These are phyloP conservation scores for Gynostemma pentaphyllum DNA, from an alignment of 306 rosid species.

Conservation along the genomic window DNA sequence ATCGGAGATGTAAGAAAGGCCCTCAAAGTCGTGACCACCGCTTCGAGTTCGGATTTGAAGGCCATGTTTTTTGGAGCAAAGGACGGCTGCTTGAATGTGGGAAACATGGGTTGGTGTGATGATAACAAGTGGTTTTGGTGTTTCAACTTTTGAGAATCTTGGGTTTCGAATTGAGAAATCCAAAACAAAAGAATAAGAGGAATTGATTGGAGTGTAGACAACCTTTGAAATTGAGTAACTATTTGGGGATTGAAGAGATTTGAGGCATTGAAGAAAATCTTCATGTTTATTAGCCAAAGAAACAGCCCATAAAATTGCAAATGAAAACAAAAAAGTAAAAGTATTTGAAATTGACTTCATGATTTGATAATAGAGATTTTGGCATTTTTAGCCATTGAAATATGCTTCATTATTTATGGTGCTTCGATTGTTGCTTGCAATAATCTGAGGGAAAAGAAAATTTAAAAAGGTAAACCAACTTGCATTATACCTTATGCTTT, in stretches of 20 bases:
- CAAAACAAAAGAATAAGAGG: not conserved
- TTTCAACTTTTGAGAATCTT: not conserved
- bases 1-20: not conserved
- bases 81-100: not conserved
- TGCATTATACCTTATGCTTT: too few relatives aligned
- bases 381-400: too few relatives aligned
- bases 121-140: not conserved
- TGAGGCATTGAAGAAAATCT: not conserved
- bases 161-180: not conserved
- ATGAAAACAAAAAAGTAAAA: not conserved
- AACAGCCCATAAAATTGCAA: too few relatives aligned
- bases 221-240: not conserved
- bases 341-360: too few relatives aligned
- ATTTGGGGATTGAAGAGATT: not conserved
- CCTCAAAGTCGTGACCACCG: not conserved
- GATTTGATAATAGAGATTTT: too few relatives aligned
- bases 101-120: not conserved
- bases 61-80: not conserved
- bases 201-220: not conserved
- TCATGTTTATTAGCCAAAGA: not conserved
- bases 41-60: slow-evolving; percentile 2
- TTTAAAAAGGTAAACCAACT: too few relatives aligned
- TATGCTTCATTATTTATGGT: too few relatives aligned
- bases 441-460: too few relatives aligned
- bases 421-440: too few relatives aligned